Conservation (phyloP, 345 rosid genomes). For the Citrus reticulata region DNA sequence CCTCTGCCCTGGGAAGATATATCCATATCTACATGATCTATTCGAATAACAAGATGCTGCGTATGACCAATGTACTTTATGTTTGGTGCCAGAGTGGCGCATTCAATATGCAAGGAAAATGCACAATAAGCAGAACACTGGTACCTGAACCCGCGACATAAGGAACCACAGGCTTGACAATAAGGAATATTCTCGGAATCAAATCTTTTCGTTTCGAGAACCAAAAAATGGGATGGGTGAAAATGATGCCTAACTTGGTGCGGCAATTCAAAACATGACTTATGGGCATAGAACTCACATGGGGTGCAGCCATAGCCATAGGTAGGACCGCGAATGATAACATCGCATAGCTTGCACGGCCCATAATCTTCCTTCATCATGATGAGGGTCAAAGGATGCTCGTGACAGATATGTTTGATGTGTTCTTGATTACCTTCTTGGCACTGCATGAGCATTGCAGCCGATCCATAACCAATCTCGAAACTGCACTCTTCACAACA, state of each 20-base stretch:
- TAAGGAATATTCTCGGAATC: too few relatives aligned
- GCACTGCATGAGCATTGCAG: not conserved
- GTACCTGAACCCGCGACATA: too few relatives aligned
- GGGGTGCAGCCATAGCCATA: not conserved
- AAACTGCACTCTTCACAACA: not conserved
- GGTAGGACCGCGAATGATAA: not conserved
- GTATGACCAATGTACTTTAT: not conserved
- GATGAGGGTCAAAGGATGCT: not conserved
- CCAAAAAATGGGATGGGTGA: not conserved
- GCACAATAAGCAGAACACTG: not conserved
- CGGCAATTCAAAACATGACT: not conserved
- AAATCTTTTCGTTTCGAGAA: not conserved
- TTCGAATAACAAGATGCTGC: too few relatives aligned
- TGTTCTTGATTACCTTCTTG: not conserved
- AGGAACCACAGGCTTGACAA: not conserved
- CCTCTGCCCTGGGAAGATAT: not conserved
- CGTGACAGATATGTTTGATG: not conserved
- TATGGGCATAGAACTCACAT: not conserved
- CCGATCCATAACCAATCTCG: not conserved
- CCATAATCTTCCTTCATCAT: too few relatives aligned
- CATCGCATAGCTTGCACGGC: too few relatives aligned
- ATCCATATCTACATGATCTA: too few relatives aligned
- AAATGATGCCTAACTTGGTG: not conserved
- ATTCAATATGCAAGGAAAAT: not conserved
- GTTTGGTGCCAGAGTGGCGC: not conserved